Conservation (phyloP, 345 rosid species). For the Hypericum perforatum region DNA sequence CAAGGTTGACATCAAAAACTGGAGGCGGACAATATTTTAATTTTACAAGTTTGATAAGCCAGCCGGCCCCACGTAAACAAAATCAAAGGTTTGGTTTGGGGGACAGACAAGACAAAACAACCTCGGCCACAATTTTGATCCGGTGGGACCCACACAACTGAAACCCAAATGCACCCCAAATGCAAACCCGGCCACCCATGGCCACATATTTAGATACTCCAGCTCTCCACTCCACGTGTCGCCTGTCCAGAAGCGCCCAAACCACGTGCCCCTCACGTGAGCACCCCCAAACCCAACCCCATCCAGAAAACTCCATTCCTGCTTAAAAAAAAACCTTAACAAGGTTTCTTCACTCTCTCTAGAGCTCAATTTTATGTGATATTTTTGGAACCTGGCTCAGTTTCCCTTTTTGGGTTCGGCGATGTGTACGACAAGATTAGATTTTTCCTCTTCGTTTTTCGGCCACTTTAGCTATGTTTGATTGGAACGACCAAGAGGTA, state of each 20-base stretch:
- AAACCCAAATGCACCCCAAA: neutral
- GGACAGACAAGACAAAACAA: too few relatives aligned
- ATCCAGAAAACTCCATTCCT: neutral
- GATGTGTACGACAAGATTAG: conserved; percentile 46
- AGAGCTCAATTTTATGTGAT: neutral
- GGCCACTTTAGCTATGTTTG: conserved; percentile 62
- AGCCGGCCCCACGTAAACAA: too few relatives aligned
- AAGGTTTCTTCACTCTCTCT: neutral
- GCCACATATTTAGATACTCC: conserved; percentile 61
- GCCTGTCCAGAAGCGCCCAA: conserved; percentile 10
- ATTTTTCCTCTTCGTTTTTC: conserved; percentile 11
- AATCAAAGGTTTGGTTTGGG: too few relatives aligned
- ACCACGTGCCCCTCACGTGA: conserved; percentile 31
- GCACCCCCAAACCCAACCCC: conserved; percentile 11
- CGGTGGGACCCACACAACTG: too few relatives aligned
- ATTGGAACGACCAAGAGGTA: conserved; percentile 99
- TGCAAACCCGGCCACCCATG: conserved; percentile 29
- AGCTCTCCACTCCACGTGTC: conserved; percentile 35
- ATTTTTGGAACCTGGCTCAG: neutral
- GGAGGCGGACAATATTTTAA: too few relatives aligned
- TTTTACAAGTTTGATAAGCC: too few relatives aligned
- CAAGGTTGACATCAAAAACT: too few relatives aligned
- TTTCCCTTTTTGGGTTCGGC: conserved; percentile 26
- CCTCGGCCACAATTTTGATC: too few relatives aligned
- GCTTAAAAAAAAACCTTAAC: conserved; percentile 4